Base-by-base conservation (phyloP, 257 asterid genomes). In the Sherardia arvensis region DNA sequence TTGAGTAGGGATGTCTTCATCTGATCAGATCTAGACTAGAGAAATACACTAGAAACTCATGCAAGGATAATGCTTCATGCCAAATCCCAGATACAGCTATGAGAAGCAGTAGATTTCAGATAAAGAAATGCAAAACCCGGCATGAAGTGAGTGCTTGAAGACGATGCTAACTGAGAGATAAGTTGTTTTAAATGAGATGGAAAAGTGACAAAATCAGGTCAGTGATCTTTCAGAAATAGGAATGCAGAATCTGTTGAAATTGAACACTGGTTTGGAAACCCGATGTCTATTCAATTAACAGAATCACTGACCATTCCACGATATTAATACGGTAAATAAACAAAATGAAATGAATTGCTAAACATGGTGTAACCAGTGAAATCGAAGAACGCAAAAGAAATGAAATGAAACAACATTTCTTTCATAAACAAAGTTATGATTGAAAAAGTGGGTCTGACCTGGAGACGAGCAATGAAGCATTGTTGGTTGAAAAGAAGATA, bases 361-460 rank as follows among this genome's bases (percentile, higher is more conserved):
- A 56, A 3, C 7, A 56, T 12, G 6, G 7, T 55, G 18, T 26
- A 17, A 27, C 15, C 21, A 11, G 27, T 56, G n/a, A 29, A 20
- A 43, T 43, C 8, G 51, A 43, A 43, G 51, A 43, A 43, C 51
- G 21, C 9, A 14, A 26, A 55, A 56, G 9, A 56, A 28, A 33
- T 8, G 30, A 12, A 38, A n/a, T n/a, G 4, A 43, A 38, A 40
- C 28, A 14, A 1, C 23, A 62, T 25, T 22, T 62, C 1, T 15
- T n/a, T 62, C 30, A 47, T 25, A 14, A 11, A 8, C 11, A 47
- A 45, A 22, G 28, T 23, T 25, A n/a, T 28, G 62, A 43, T 47
- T 28, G n/a, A 62, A 54, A 40, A 67, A 61, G 47, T 48, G 29
- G 49, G 36, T 70, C 83, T 76, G 71, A 83, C 94, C 86, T 18